A percentile compares a stretch with the other conserved stretches of the same genome.
phyloP scores from a whole-genome alignment of 805 yeast genomes.

The Wickerhamiella siamensis region DNA sequence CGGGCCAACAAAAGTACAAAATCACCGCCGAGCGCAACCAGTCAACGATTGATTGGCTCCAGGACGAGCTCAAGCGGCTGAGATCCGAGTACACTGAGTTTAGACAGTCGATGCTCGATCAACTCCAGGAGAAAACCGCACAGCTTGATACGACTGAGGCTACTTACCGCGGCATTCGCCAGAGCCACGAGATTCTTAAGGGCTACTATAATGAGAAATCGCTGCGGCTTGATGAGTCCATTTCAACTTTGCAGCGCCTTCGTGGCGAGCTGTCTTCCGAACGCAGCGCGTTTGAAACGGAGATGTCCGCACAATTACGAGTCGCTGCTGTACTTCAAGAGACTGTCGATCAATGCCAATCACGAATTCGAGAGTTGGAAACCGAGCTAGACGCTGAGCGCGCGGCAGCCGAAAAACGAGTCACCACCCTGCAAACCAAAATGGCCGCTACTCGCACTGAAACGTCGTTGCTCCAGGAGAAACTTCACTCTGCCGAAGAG shows the following conservation, averaged over 20 bases:
- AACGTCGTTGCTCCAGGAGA: conserved; percentile 12
- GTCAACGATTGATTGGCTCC: not conserved
- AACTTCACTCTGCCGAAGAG: conserved; percentile 2
- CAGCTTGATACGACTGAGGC: conserved; percentile 25
- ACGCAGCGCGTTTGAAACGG: conserved; percentile 40
- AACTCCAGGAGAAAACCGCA: not conserved
- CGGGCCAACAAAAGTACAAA: not conserved
- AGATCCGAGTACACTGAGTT: conserved; percentile 6
- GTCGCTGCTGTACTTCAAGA: conserved; percentile 42
- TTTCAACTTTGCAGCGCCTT: conserved; percentile 34
- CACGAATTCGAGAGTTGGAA: conserved; percentile 43
- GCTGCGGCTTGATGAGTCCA: conserved; percentile 29
- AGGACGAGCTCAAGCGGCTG: not conserved
- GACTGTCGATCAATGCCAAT: conserved; percentile 36
- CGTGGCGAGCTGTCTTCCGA: conserved; percentile 31
- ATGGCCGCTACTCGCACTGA: conserved; percentile 26
- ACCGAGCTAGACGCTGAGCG: conserved; percentile 30
- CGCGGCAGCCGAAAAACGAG: conserved; percentile 25
- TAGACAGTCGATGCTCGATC: not conserved
- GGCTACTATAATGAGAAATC: conserved; percentile 28
- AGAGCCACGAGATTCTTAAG: conserved; percentile 24
- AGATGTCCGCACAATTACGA: conserved; percentile 48
- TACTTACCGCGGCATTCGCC: conserved; percentile 20
- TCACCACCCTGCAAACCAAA: conserved; percentile 31
- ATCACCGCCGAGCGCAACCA: not conserved